A percentile compares a stretch with the other conserved stretches of the same genome.
These are phyloP conservation scores for Phytophthora rubi DNA, from an alignment of 352 stramenopile genomes.

Conservation along the genomic window DNA sequence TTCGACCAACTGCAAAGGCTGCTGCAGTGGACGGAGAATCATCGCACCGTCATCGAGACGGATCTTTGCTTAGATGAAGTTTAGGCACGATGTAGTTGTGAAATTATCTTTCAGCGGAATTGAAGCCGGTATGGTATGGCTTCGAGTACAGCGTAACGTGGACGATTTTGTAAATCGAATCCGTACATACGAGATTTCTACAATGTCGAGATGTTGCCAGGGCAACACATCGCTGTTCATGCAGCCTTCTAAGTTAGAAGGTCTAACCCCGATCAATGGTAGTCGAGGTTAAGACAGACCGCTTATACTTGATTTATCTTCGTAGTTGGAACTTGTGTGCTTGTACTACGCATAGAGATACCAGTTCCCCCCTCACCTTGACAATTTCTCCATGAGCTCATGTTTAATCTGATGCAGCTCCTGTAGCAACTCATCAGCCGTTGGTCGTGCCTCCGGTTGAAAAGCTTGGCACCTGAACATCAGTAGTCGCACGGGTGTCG, in stretches of 20 bases:
- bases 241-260: background rate
- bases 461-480: constrained; percentile 52
- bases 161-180: constrained; percentile 34
- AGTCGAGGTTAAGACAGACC: constrained; percentile 12
- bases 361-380: background rate
- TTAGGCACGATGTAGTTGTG: constrained; percentile 31
- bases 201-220: background rate
- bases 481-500: constrained; percentile 42
- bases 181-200: constrained; percentile 4
- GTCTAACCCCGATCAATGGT: constrained; percentile 25
- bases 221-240: background rate
- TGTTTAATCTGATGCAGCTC: constrained; percentile 40
- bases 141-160: constrained; percentile 17
- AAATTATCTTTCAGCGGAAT: constrained; percentile 28
- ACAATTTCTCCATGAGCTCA: constrained; percentile 29
- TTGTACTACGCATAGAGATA: background rate
- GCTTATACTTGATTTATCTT: constrained; percentile 7
- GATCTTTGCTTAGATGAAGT: constrained; percentile 43
- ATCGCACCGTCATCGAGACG: constrained; percentile 63
- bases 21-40: constrained; percentile 78
- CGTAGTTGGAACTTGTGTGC: too few relatives aligned
- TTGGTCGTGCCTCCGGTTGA: constrained; percentile 50
- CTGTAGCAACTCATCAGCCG: constrained; percentile 39
- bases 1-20: constrained; percentile 78
- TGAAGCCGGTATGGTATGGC: constrained; percentile 8